phyloP scores from a whole-genome alignment of 495 filamentous ascomycete genomes.

The Podospora tetraspora region DNA sequence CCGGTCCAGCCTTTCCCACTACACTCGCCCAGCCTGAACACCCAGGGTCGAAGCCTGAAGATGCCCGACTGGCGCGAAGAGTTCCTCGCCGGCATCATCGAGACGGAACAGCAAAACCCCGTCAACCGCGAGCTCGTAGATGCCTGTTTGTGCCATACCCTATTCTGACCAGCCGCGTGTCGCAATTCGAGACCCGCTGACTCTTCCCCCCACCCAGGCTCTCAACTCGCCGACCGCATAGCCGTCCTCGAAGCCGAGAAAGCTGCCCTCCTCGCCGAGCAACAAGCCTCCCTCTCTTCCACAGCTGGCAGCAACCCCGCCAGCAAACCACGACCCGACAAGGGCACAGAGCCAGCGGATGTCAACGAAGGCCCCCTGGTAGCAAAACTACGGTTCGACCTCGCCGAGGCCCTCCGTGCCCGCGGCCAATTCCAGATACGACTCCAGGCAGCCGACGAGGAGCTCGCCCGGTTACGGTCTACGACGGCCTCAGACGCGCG shows the following conservation, averaged over 20 bases:
- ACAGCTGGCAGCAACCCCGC: not conserved
- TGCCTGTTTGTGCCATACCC: slow-evolving; percentile 34
- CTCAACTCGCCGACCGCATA: slow-evolving; percentile 63
- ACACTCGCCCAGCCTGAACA: not conserved
- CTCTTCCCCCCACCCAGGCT: slow-evolving; percentile 44
- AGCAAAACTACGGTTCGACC: slow-evolving; percentile 53
- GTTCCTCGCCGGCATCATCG: slow-evolving; percentile 37
- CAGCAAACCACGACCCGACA: slow-evolving; percentile 1
- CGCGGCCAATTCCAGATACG: slow-evolving; percentile 59
- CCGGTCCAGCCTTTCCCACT: too few species aligned
- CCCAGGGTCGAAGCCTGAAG: slow-evolving; percentile 2
- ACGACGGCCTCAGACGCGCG: slow-evolving; percentile 51
- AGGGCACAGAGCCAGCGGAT: slow-evolving; percentile 13
- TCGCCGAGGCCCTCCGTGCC: slow-evolving; percentile 69
- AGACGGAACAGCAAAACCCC: slow-evolving; percentile 40
- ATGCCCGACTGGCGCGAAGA: slow-evolving; percentile 47
- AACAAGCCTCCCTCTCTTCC: slow-evolving; percentile 5
- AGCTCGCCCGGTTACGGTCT: slow-evolving; percentile 54
- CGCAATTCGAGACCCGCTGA: not conserved
- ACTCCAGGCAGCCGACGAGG: slow-evolving; percentile 53
- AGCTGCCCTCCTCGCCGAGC: slow-evolving; percentile 28
- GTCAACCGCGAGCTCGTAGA: slow-evolving; percentile 43
- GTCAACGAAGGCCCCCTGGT: slow-evolving; percentile 33
- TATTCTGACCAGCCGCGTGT: not conserved
- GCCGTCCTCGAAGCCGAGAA: slow-evolving; percentile 51